Base-by-base conservation (phyloP, 257 asterid species). In the Solanum appendiculatum region DNA sequence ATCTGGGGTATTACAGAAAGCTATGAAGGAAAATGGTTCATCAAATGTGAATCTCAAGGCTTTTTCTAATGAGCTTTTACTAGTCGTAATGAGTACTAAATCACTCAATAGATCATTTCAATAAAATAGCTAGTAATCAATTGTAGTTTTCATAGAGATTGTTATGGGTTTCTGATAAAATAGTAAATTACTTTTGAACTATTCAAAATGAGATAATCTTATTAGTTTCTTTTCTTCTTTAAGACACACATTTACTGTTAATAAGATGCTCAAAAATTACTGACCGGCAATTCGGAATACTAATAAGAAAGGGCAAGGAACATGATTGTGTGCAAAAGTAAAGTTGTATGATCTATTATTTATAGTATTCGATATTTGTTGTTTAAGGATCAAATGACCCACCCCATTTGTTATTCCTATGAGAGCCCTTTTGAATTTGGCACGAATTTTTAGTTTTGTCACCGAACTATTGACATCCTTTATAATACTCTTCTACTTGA, bases 11-110 rank as follows among this genome's bases (percentile, higher is more conserved):
- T n/a, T n/a, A n/a, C n/a, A n/a, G n/a, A n/a, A 88, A 74, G 90
- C 94, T 20, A 42, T 64, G 34, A 70, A 54, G 37, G 92, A 92
- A 39, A 90, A 89, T 34, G 93, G 91, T 2, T 84, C 89, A 5
- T 92, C 92, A 10, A 29, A 72, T 72, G 27, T 36, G 27, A 93
- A 92, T 91, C 89, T 91, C 40, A 87, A 85, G 14, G 33, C 70
- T 18, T 92, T 90, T 82, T 77, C 88, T 1, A 73, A 90, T 9
- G 86, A 91, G 77, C 31, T 72, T 70, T 82, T 44, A 58, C 42
- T 15, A 34, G 31, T 31, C 2, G 3, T 81, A 6, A 56, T 56
- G 9, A 20, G 10, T 56, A 56, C 11, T 56, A 56, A 20, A 56
- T 56, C 23, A 56, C 64, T 56, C 64, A 56, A 56, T 56, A 56